Percentiles rank a stretch among this genome's conserved stretches.
These are phyloP conservation scores for Rhizopogon vesiculosus DNA, from an alignment of 768 basidiomycete species.

Conservation along the genomic window DNA sequence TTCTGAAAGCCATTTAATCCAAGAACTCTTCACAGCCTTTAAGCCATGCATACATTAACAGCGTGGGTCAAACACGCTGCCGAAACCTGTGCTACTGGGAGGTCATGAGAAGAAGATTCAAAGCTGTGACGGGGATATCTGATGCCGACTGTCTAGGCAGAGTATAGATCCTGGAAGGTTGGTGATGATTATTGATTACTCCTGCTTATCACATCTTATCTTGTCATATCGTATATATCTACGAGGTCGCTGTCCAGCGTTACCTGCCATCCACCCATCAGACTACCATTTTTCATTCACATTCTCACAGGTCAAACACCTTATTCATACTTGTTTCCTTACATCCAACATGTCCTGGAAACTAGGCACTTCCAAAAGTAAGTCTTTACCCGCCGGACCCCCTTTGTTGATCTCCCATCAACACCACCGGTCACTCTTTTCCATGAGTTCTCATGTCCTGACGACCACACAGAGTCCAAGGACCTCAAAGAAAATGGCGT, in stretches of 20 bases:
- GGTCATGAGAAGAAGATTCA: neutral
- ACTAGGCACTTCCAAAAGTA: conserved; percentile 35
- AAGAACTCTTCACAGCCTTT: neutral
- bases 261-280: neutral
- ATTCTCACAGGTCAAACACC: neutral
- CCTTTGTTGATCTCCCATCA: conserved; percentile 2
- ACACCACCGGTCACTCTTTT: neutral
- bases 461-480: conserved; percentile 48
- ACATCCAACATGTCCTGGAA: conserved; percentile 52
- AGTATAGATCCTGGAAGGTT: neutral
- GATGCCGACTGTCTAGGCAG: neutral
- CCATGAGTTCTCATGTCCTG: conserved; percentile 4
- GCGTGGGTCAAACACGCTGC: neutral
- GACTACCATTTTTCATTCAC: neutral
- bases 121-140: neutral
- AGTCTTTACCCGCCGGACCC: conserved; percentile 4
- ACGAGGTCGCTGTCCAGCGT: neutral
- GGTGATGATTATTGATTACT: neutral
- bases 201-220: conserved; percentile 5
- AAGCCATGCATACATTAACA: neutral
- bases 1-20: neutral
- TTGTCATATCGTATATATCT: neutral
- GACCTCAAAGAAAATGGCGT: conserved; percentile 67
- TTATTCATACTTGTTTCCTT: neutral
- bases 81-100: neutral